These are phyloP conservation scores for Hymenochaete sp. DNA, from an alignment of 1,284 basidiomycete genomes.

Conservation along the genomic window DNA sequence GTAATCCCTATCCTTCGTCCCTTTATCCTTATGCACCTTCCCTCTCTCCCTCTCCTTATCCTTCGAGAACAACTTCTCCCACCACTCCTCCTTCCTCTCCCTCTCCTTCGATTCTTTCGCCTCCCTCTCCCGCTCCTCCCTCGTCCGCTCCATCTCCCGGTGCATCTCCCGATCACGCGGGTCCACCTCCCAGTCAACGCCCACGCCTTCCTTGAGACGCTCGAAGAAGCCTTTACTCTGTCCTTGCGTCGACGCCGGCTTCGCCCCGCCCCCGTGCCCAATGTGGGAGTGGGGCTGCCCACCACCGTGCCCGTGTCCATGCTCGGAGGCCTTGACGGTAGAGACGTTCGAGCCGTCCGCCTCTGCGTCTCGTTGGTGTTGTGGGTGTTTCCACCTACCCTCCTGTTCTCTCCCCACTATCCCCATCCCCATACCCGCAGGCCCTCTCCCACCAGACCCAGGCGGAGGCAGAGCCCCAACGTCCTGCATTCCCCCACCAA, in stretches of 20 bases:
- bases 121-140: not conserved
- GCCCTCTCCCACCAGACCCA: not conserved
- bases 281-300: too few species aligned
- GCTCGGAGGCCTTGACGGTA: too few species aligned
- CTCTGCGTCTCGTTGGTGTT: too few species aligned
- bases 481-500: too few species aligned
- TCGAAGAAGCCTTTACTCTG: not conserved
- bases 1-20: not conserved
- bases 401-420: too few species aligned
- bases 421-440: not conserved
- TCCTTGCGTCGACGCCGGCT: not conserved
- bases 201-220: not conserved
- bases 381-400: too few species aligned
- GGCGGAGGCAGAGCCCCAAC: too few species aligned
- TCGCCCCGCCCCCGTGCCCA: not conserved
- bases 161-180: not conserved
- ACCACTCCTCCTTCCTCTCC: not conserved
- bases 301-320: too few species aligned
- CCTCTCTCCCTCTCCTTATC: slow-evolving; percentile 23
- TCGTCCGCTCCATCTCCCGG: not conserved
- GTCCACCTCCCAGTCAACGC: not conserved
- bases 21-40: slow-evolving; percentile 22
- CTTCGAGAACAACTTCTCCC: slow-evolving; percentile 23
- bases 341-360: too few species aligned
- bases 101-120: not conserved